phyloP scores from a whole-genome alignment of 163 green algal genomes.

The Chlorella variabilis region DNA sequence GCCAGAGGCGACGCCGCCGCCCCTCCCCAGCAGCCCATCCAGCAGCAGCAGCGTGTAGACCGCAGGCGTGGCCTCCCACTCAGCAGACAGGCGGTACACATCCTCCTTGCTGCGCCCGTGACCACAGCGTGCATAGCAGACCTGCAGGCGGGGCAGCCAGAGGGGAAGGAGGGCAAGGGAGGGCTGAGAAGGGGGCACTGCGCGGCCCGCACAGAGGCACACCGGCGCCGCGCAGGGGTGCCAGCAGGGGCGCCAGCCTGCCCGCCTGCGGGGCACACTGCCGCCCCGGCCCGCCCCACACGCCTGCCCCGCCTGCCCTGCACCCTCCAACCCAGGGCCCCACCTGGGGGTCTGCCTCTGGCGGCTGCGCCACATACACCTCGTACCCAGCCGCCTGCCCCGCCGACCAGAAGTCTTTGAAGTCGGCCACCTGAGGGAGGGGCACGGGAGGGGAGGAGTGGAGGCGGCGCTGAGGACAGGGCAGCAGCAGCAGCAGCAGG shows the following conservation, averaged over 20 bases:
- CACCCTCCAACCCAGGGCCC: no score
- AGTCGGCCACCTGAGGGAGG: conserved; percentile 55
- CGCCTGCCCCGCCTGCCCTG: no score
- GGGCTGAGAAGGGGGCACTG: no score
- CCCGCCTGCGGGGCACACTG: no score
- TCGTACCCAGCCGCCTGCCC: conserved; percentile 65
- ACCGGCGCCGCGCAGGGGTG: no score
- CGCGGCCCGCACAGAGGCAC: no score
- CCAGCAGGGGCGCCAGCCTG: no score
- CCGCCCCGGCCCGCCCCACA: no score
- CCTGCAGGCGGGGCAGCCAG: conserved; percentile 17
- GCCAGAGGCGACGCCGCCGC: background rate
- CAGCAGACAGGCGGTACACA: conserved; percentile 18
- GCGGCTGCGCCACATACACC: conserved; percentile 52
- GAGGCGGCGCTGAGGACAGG: no score
- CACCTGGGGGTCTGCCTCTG: conserved; percentile 44
- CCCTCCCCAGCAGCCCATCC: conserved; percentile 13
- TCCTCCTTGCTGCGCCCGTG: conserved; percentile 47
- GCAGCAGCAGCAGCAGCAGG: no score
- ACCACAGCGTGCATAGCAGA: conserved; percentile 43
- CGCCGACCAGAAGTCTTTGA: conserved; percentile 56
- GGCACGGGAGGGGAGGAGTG: no score
- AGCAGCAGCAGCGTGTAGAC: conserved; percentile 46
- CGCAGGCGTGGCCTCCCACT: conserved; percentile 41
- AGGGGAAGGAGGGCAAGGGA: no score